Evolutionary conservation across 495 filamentous ascomycete genomes (phyloP).

Genomic region (Hypomontagnella submonticulosa): DNA sequence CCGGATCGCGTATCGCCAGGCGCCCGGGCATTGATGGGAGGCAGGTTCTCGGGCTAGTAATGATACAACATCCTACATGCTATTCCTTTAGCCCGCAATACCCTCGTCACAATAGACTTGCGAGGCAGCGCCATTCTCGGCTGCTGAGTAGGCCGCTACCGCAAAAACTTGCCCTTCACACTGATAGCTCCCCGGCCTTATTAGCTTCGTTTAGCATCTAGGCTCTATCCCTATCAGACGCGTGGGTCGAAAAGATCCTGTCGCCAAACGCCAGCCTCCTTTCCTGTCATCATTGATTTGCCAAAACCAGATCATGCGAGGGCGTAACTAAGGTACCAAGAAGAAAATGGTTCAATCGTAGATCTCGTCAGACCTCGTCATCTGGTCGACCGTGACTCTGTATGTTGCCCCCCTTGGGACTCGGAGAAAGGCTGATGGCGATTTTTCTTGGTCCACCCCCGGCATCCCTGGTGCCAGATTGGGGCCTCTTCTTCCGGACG

Average conservation of each 20-base stretch:
- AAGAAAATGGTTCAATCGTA: conserved; percentile 22
- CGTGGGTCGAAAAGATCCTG: conserved; percentile 34
- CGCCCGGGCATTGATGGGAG: conserved; percentile 11
- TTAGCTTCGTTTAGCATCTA: conserved; percentile 27
- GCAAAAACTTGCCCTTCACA: conserved; percentile 5
- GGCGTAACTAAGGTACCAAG: conserved; percentile 29
- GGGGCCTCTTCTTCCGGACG: conserved; percentile 45
- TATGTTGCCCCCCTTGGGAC: conserved; percentile 45
- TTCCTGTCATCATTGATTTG: conserved; percentile 44
- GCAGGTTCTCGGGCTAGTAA: conserved; percentile 26
- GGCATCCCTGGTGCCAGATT: conserved; percentile 38
- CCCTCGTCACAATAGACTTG: conserved; percentile 3
- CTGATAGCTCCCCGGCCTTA: conserved; percentile 18
- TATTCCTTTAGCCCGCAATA: conserved; percentile 22
- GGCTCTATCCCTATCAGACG: conserved; percentile 28
- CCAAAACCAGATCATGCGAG: conserved; percentile 41
- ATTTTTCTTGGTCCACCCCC: conserved; percentile 54
- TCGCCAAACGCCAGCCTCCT: conserved; percentile 47
- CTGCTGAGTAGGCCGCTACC: conserved; percentile 1
- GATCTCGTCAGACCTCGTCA: conserved; percentile 32
- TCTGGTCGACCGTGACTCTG: conserved; percentile 37
- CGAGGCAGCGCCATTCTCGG: conserved; percentile 7
- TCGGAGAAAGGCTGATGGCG: conserved; percentile 57
- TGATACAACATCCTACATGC: conserved; percentile 28
- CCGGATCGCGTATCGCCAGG: conserved; percentile 16